These are phyloP conservation scores for Silene latifolia DNA, from an alignment of 148 eudicot species.

Conservation along the genomic window DNA sequence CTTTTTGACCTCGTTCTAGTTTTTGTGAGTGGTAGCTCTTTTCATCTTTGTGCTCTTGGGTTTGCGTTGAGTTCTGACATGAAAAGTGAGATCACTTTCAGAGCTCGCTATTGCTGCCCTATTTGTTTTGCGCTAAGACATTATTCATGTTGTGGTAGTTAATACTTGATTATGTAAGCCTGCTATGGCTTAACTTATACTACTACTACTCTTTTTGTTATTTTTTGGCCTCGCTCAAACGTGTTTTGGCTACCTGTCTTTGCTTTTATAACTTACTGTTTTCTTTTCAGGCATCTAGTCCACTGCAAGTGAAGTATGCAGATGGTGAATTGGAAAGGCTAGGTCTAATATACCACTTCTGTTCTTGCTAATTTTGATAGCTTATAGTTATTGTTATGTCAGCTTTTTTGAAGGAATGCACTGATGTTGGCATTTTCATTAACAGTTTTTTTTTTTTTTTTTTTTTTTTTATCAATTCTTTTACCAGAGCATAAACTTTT, in stretches of 20 bases:
- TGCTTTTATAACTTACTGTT: slow-evolving; percentile 1
- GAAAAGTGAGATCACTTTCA: not conserved
- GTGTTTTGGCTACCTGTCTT: not conserved
- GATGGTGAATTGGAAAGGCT: slow-evolving; percentile 99
- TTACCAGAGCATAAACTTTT: slow-evolving; percentile 88
- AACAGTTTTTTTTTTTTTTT: slow-evolving; percentile 8
- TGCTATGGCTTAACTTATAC: not conserved
- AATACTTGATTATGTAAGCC: not conserved
- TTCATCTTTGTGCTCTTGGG: not conserved
- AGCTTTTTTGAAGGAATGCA: not conserved
- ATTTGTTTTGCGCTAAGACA: not conserved
- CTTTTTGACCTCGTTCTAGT: not conserved
- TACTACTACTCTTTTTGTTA: not conserved
- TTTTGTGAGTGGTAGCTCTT: not conserved
- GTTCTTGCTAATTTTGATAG: slow-evolving; percentile 1
- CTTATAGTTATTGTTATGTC: not conserved
- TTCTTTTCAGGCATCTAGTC: slow-evolving; percentile 81
- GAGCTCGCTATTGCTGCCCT: not conserved
- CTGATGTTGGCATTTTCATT: not conserved
- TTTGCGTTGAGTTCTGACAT: not conserved
- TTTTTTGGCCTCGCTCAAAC: not conserved
- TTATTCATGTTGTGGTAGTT: not conserved
- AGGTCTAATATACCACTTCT: slow-evolving; percentile 42
- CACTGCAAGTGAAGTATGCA: slow-evolving; percentile 99
- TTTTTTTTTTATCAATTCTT: slow-evolving; percentile 14